phyloP scores from a whole-genome alignment of 108 stramenopile species.

The Nannochloropsis salina region DNA sequence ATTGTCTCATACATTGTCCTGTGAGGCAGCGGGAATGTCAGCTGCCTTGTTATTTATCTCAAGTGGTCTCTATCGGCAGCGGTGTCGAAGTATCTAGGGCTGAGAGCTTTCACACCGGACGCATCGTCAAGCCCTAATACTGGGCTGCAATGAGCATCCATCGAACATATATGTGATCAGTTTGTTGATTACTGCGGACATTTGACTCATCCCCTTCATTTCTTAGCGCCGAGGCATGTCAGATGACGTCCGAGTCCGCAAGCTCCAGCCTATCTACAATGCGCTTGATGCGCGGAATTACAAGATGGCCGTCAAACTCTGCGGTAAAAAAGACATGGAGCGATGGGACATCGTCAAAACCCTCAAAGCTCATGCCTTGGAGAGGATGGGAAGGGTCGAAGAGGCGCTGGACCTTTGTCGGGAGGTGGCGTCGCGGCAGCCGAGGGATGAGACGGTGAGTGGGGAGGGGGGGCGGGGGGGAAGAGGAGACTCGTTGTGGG shows the following conservation, averaged over 20 bases:
- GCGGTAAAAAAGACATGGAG: conserved; percentile 20
- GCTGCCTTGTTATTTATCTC: too few relatives aligned
- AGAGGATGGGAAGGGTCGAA: not conserved
- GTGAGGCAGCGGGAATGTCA: too few relatives aligned
- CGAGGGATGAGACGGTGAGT: not conserved
- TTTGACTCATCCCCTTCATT: not conserved
- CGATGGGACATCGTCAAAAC: conserved; percentile 22
- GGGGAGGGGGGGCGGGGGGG: too few relatives aligned
- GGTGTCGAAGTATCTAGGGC: too few relatives aligned
- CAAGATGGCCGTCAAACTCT: conserved; percentile 12
- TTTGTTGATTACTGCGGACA: too few relatives aligned
- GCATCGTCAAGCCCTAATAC: too few relatives aligned
- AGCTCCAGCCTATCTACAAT: conserved; percentile 24
- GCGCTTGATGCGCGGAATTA: conserved; percentile 21
- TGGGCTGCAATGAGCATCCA: too few relatives aligned
- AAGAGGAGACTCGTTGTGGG: too few relatives aligned
- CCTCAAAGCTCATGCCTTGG: conserved; percentile 18
- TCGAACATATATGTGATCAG: too few relatives aligned
- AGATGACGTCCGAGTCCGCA: conserved; percentile 13
- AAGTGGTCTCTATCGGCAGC: too few relatives aligned
- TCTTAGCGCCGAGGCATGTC: not conserved
- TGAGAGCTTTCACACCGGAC: too few relatives aligned
- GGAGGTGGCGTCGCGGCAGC: not conserved
- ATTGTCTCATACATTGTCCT: too few relatives aligned
- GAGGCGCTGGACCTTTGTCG: not conserved